A percentile compares a stretch with the other conserved stretches of the same genome.
phyloP scores from a whole-genome alignment of 192 early-diverging fungal genomes.

The Backusella australiensis region DNA sequence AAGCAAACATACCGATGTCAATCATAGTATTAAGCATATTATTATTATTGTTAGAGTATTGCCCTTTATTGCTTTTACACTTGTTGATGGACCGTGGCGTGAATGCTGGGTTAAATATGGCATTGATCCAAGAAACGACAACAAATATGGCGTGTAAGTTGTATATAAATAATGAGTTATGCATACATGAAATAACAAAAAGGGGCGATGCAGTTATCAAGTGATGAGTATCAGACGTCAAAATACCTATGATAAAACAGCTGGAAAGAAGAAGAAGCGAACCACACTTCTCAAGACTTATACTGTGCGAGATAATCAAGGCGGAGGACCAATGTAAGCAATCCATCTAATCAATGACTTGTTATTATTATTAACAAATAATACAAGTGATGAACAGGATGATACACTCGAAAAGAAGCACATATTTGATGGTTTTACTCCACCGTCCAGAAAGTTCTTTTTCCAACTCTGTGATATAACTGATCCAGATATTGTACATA shows the following conservation, averaged over 20 bases:
- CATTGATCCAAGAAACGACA: conserved; percentile 36
- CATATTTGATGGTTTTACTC: conserved; percentile 20
- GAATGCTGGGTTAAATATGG: conserved; percentile 50
- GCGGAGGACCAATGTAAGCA: too few species aligned
- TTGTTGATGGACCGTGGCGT: conserved; percentile 46
- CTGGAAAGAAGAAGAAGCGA: neutral
- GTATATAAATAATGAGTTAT: neutral
- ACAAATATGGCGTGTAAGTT: conserved; percentile 20
- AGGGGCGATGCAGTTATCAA: neutral
- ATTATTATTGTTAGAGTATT: neutral
- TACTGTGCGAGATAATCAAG: neutral
- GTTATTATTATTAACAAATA: too few species aligned
- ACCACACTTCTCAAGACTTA: neutral
- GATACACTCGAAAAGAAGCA: neutral
- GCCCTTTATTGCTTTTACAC: conserved; percentile 27
- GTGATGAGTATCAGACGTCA: neutral
- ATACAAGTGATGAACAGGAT: neutral
- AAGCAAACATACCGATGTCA: neutral
- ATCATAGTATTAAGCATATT: too few species aligned
- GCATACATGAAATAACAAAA: neutral
- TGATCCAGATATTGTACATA: conserved; percentile 23
- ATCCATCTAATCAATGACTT: too few species aligned
- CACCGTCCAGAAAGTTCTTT: neutral
- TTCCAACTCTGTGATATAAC: conserved; percentile 35
- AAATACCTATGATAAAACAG: neutral